Conservation (phyloP, 2,329 filamentous ascomycete species). For the Hypoxylon sp. region DNA sequence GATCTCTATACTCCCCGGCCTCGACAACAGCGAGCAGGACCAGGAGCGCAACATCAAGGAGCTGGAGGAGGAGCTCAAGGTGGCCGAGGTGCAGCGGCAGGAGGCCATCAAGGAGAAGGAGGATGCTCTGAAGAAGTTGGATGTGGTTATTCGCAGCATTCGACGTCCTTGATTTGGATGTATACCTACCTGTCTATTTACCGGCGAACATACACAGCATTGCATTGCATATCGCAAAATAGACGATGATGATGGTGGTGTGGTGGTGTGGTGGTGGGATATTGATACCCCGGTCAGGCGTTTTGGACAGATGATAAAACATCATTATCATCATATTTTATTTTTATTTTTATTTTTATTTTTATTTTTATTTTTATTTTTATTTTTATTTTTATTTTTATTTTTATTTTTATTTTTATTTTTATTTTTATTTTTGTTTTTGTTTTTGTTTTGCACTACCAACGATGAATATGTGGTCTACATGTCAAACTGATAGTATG, state of each 20-base stretch:
- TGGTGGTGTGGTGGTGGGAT: constrained; percentile 15
- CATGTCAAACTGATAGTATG: constrained; percentile 5
- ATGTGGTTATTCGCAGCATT: constrained; percentile 67
- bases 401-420: too few relatives aligned
- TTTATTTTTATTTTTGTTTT: too few relatives aligned
- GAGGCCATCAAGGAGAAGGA: constrained; percentile 72
- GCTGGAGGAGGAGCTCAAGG: constrained; percentile 70
- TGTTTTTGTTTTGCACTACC: constrained; percentile 3
- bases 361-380: too few relatives aligned
- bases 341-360: too few relatives aligned
- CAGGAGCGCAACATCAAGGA: constrained; percentile 74
- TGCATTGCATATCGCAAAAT: too few relatives aligned
- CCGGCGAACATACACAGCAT: too few relatives aligned
- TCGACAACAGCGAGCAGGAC: constrained; percentile 80
- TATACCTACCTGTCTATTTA: too few relatives aligned
- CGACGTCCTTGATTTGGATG: constrained; percentile 66
- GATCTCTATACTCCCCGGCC: constrained; percentile 77
- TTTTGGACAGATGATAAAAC: too few relatives aligned
- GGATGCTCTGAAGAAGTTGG: constrained; percentile 66
- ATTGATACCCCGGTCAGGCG: constrained; percentile 42
- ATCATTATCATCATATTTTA: too few relatives aligned
- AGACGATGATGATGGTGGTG: too few relatives aligned
- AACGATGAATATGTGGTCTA: constrained; percentile 2
- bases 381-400: too few relatives aligned
- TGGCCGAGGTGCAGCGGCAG: constrained; percentile 68